phyloP scores from a whole-genome alignment of 164 flowering plant genomes.

The Annona cherimola region DNA sequence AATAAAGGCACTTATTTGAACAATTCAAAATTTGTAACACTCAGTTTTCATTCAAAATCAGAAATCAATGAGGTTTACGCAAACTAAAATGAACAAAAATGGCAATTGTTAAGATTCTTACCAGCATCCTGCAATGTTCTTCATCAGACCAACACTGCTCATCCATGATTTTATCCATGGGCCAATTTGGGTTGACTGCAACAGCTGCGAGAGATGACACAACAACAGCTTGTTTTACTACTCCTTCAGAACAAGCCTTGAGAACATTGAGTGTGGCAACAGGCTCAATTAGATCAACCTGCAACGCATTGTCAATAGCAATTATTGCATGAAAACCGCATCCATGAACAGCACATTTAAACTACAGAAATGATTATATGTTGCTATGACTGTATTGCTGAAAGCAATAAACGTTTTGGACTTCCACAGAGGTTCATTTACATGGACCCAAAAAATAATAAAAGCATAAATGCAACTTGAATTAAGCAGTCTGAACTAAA shows the following conservation, averaged over 20 bases:
- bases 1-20: too few relatives aligned
- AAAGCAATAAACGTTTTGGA: not conserved
- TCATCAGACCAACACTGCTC: slow-evolving; percentile 12
- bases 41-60: not conserved
- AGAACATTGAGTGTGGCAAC: slow-evolving; percentile 65
- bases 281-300: slow-evolving; percentile 49
- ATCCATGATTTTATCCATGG: slow-evolving; percentile 5
- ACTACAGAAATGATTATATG: too few relatives aligned
- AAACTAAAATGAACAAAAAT: not conserved
- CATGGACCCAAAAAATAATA: not conserved
- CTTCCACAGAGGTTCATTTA: not conserved
- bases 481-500: not conserved
- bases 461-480: too few relatives aligned
- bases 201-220: slow-evolving; percentile 26
- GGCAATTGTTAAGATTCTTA: not conserved
- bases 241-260: slow-evolving; percentile 40
- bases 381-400: not conserved
- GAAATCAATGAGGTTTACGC: not conserved
- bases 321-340: not conserved
- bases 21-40: too few relatives aligned
- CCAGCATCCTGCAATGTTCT: not conserved
- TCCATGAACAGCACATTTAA: too few relatives aligned
- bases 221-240: slow-evolving; percentile 37
- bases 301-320: slow-evolving; percentile 10
- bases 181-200: slow-evolving; percentile 3